Conservation (phyloP, 192 early-diverging fungal species). For the Coemansia sp. region DNA sequence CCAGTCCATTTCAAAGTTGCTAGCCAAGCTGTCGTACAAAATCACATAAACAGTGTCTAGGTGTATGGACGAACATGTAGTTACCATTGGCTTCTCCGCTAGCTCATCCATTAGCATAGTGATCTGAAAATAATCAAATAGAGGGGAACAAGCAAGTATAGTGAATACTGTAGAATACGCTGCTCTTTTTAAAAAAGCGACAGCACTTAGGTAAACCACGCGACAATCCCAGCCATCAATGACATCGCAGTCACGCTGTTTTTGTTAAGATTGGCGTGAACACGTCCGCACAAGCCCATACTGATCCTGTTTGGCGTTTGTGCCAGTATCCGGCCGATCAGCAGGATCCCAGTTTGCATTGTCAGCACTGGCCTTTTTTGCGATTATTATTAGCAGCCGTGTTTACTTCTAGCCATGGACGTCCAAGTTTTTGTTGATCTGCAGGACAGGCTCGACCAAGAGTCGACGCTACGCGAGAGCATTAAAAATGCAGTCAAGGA, state of each 20-base stretch:
- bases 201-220: no score
- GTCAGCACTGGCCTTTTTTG: no score
- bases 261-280: no score
- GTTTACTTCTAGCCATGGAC: slow-evolving; percentile 19
- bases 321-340: no score
- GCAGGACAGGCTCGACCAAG: slow-evolving; percentile 43
- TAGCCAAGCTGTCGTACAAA: neutral
- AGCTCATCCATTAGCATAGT: neutral
- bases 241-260: no score
- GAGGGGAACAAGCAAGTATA: neutral
- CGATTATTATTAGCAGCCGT: no score
- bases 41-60: neutral
- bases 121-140: no score
- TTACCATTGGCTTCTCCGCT: neutral
- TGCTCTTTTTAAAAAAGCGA: no score
- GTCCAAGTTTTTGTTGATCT: slow-evolving; percentile 46
- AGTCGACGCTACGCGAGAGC: slow-evolving; percentile 29
- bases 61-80: neutral
- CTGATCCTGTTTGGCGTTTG: no score
- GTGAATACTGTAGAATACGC: neutral
- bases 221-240: no score
- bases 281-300: no score
- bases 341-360: no score
- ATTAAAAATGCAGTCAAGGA: slow-evolving; percentile 35
- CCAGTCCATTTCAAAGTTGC: neutral